These are phyloP conservation scores for Coemansia erecta DNA, from an alignment of 192 early-diverging fungal genomes.

Conservation along the genomic window DNA sequence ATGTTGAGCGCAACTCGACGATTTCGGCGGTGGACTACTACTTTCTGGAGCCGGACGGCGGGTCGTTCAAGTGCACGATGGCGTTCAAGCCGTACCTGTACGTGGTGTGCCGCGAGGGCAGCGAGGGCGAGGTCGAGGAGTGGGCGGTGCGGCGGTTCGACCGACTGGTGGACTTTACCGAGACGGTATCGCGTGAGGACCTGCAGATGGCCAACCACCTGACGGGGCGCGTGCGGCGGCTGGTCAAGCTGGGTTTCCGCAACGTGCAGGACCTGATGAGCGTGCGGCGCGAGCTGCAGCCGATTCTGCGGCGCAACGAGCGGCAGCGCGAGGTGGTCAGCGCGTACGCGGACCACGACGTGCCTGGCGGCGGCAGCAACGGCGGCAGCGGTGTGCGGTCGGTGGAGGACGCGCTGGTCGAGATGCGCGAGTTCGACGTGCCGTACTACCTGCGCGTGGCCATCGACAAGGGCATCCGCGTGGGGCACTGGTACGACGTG, in stretches of 20 bases:
- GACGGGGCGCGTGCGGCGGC: conserved; percentile 63
- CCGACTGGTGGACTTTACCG: conserved; percentile 61
- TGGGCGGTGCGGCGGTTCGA: conserved; percentile 73
- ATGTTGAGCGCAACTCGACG: conserved; percentile 63
- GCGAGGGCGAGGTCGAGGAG: conserved; percentile 82
- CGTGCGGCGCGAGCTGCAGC: conserved; percentile 73
- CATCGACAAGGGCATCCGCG: conserved; percentile 90
- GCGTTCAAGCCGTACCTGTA: conserved; percentile 90
- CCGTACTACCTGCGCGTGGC: conserved; percentile 93
- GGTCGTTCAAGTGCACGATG: conserved; percentile 84
- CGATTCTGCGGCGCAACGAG: conserved; percentile 67
- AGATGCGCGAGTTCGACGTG: conserved; percentile 97
- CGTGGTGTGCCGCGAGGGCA: conserved; percentile 73
- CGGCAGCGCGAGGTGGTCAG: conserved; percentile 59
- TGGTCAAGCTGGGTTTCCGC: conserved; percentile 78
- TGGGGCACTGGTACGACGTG: conserved; percentile 94
- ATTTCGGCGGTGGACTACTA: conserved; percentile 85
- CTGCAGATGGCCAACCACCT: conserved; percentile 90
- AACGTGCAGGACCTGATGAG: conserved; percentile 79
- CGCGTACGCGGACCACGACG: conserved; percentile 62
- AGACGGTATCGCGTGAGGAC: conserved; percentile 76
- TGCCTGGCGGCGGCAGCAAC: too few relatives aligned
- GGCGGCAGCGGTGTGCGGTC: conserved; percentile 15
- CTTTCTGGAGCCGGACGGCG: conserved; percentile 87
- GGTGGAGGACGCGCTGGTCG: conserved; percentile 70